These are phyloP conservation scores for Stentor roeselii DNA, from an alignment of 73 alveolate species.

Conservation along the genomic window DNA sequence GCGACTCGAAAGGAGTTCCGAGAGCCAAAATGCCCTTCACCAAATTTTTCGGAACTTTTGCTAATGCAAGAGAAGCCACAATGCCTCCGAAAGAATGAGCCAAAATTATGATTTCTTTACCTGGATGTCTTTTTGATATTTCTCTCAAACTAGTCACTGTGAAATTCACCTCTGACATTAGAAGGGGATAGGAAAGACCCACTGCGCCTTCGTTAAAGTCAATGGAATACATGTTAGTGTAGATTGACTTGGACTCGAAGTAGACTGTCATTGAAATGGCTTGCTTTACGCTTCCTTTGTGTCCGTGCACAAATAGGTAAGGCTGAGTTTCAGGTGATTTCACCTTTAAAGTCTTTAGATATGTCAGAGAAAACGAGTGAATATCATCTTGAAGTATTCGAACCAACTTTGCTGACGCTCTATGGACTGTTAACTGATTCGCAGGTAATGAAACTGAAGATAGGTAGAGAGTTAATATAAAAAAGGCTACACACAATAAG, in stretches of 20 bases:
- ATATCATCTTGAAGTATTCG: neutral
- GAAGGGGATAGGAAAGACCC: conserved; percentile 1
- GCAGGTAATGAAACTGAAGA: neutral
- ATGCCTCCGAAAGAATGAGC: conserved; percentile 23
- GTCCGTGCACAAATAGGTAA: conserved; percentile 5
- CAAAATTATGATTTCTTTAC: neutral
- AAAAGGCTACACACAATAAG: too few species aligned
- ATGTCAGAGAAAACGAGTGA: neutral
- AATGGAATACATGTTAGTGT: neutral
- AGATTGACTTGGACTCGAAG: neutral
- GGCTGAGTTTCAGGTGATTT: neutral
- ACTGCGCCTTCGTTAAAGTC: conserved; percentile 25
- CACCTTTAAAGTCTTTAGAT: neutral
- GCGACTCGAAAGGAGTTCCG: conserved; percentile 15
- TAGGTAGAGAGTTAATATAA: neutral
- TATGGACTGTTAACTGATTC: conserved; percentile 24
- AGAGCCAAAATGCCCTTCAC: neutral
- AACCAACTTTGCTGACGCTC: neutral
- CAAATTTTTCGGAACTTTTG: neutral
- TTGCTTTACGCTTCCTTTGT: conserved; percentile 18
- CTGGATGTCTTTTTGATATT: neutral
- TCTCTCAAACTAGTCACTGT: neutral
- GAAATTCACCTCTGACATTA: neutral
- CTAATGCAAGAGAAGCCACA: conserved; percentile 1
- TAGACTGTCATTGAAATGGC: neutral